Base-by-base conservation (phyloP, 176 grass and related monocot species). In the Musa itinerans region DNA sequence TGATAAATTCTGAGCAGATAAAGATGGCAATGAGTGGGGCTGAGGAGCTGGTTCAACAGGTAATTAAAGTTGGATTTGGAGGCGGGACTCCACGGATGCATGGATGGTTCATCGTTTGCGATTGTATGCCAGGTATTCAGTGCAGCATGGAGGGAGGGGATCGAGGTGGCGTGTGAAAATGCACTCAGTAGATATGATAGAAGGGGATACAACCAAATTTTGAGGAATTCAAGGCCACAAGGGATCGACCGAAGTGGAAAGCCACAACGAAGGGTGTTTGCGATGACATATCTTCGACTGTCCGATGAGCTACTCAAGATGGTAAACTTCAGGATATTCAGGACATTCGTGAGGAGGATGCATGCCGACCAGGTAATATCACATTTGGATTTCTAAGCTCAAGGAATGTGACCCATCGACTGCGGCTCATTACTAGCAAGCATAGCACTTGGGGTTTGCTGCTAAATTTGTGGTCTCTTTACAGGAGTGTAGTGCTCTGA, bases 21-120 rank as follows among this genome's bases (percentile, higher is more conserved):
- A 3, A 52, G 65, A 74, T 83, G 43, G 90, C 90, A 1, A 73
- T 85, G 74, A 93, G 94, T 43, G 85, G 79, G 5, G 88, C 94
- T 9, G 94, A 98, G 76, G 85, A 93, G 82, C 72, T 98, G 13
- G 88, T 98, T 43, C 86, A 98, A 80, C 94, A 98, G 88, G 90
- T 97, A 84, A 62, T 43, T 5, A 6, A 9, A 52, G 84, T 7
- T 57, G 73, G 50, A 73, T 55, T 74, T 43, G 34, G 34, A 43
- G 34, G 4, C 4, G 34, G 34, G 34, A 43, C 34, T 43, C 34
- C 34, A 52, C 61, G 14, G 19, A 52, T 43, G 54, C 34, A 43
- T 43, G 34, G 0, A 43, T 43, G 34, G 34, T 43, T 43, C 34
- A 43, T 43, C 34, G 80, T 68, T 67, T 2, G 54, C 52, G 19